Conservation (phyloP, 2,329 filamentous ascomycete species). For the Hypoxylon sp. region DNA sequence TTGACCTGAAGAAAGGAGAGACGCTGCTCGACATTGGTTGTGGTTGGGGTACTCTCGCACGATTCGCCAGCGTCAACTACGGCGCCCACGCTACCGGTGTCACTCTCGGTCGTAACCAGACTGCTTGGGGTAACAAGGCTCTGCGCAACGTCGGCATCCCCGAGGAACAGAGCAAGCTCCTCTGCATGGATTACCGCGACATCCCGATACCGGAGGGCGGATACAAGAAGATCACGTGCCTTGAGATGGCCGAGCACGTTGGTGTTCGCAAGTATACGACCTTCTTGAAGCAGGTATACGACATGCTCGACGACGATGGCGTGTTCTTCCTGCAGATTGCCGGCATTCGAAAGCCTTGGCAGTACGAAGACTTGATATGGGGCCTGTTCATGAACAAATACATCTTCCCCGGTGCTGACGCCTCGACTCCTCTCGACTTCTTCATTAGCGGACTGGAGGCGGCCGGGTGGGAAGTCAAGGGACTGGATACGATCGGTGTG, state of each 20-base stretch:
- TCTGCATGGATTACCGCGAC: conserved; percentile 98
- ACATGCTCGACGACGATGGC: conserved; percentile 97
- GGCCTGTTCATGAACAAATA: conserved; percentile 99
- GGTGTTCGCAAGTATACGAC: conserved; percentile 85
- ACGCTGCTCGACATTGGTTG: conserved; percentile 93
- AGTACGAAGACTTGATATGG: conserved; percentile 98
- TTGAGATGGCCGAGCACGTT: conserved; percentile 99
- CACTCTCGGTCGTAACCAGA: conserved; percentile 95
- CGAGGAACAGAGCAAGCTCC: conserved; percentile 87
- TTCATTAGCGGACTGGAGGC: conserved; percentile 86
- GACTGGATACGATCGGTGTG: conserved; percentile 89
- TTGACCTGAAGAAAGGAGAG: conserved; percentile 82
- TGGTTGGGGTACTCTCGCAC: conserved; percentile 95
- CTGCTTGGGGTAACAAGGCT: conserved; percentile 92
- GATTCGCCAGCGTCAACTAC: conserved; percentile 92
- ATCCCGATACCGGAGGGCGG: conserved; percentile 79
- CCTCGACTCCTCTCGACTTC: conserved; percentile 89
- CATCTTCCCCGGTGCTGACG: conserved; percentile 95
- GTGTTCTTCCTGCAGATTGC: conserved; percentile 96
- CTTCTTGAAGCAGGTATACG: conserved; percentile 87
- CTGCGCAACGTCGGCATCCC: conserved; percentile 82
- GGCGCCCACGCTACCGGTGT: conserved; percentile 86
- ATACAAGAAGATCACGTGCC: conserved; percentile 95
- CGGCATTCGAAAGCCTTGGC: conserved; percentile 92
- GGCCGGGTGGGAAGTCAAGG: conserved; percentile 90